phyloP scores from a whole-genome alignment of 345 rosid species.

The Boechera stricta region DNA sequence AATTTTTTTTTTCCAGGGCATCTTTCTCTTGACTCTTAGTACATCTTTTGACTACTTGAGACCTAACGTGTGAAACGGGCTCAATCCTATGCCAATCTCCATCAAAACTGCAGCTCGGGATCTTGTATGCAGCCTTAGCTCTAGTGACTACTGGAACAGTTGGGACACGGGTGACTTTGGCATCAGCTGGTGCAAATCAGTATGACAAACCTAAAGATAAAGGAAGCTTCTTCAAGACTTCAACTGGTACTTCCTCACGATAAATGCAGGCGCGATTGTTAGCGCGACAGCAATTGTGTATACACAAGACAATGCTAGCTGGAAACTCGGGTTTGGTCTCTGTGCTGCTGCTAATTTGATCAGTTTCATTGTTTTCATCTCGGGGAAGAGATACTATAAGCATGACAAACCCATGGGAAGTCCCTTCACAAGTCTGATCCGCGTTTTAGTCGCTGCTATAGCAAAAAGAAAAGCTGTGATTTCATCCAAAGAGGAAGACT shows the following conservation, averaged over 20 bases:
- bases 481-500: constrained; percentile 45
- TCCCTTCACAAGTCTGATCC: constrained; percentile 50
- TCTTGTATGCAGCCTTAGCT: constrained; percentile 50
- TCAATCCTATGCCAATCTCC: constrained; percentile 48
- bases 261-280: constrained; percentile 40
- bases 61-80: constrained; percentile 43
- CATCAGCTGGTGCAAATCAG: constrained; percentile 58
- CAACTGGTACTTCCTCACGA: constrained; percentile 58
- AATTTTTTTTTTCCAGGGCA: constrained; percentile 36
- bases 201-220: constrained; percentile 45
- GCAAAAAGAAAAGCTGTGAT: constrained; percentile 43
- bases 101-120: constrained; percentile 44
- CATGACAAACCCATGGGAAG: constrained; percentile 52
- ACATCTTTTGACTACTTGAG: constrained; percentile 39
- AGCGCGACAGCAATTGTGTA: constrained; percentile 48
- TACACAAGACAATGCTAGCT: constrained; percentile 52
- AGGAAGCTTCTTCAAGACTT: constrained; percentile 45
- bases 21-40: constrained; percentile 44
- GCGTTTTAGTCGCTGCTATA: constrained; percentile 49
- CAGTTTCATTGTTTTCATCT: constrained; percentile 43
- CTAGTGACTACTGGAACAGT: constrained; percentile 43
- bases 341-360: constrained; percentile 43
- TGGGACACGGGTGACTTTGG: constrained; percentile 48
- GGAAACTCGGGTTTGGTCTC: constrained; percentile 58
- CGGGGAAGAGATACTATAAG: constrained; percentile 50